phyloP scores from a whole-genome alignment of 495 filamentous ascomycete genomes.

The Podospora didyma region DNA sequence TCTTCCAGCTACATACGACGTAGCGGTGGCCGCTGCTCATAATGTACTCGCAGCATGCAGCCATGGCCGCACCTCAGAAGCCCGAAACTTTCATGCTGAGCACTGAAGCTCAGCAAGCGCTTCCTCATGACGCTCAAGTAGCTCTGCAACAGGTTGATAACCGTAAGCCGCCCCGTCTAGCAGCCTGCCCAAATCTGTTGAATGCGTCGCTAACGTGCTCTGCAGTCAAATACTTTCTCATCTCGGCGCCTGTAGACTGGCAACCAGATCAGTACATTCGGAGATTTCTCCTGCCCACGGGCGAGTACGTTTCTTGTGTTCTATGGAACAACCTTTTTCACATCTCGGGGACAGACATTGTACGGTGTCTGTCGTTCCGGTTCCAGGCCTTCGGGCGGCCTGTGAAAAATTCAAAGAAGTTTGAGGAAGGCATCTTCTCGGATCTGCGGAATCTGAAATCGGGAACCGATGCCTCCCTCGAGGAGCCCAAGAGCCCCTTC shows the following conservation, averaged over 20 bases:
- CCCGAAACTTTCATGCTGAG: constrained; percentile 99
- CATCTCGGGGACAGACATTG: constrained; percentile 97
- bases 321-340: constrained; percentile 98
- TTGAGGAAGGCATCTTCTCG: constrained; percentile 99
- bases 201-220: constrained; percentile 9
- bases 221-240: constrained; percentile 98
- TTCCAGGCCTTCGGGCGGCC: constrained; percentile 98
- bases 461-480: constrained; percentile 96
- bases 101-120: constrained; percentile 88
- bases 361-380: constrained; percentile 94
- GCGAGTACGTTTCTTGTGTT: constrained; percentile 98
- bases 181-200: not conserved
- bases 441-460: constrained; percentile 97
- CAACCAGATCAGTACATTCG: constrained; percentile 93
- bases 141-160: constrained; percentile 98
- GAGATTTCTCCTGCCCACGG: constrained; percentile 89
- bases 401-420: constrained; percentile 99
- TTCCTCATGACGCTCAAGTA: constrained; percentile 95
- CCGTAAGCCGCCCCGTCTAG: constrained; percentile 55
- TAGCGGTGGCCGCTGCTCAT: constrained; percentile 16
- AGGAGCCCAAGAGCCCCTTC: constrained; percentile 98
- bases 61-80: constrained; percentile 63
- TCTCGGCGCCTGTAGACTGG: constrained; percentile 98
- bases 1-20: constrained; percentile 8
- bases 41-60: constrained; percentile 52